phyloP scores from a whole-genome alignment of 2,329 filamentous ascomycete genomes.

The Mycosphaerella sp. region DNA sequence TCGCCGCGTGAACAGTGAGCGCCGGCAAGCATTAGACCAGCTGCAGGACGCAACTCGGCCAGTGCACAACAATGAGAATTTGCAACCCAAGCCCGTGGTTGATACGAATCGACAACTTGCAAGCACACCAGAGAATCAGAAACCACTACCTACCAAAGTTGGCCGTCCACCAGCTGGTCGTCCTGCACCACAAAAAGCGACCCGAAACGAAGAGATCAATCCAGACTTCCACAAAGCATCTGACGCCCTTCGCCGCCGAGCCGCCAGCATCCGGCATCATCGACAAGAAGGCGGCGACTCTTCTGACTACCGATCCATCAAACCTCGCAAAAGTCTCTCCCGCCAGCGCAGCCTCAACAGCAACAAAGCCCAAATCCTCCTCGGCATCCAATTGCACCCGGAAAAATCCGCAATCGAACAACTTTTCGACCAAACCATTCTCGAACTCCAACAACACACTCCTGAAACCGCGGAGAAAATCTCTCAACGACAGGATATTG shows the following conservation, averaged over 20 bases:
- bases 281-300: background rate
- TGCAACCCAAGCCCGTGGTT: background rate
- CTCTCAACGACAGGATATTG: constrained; percentile 3
- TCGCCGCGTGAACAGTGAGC: background rate
- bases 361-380: constrained; percentile 3
- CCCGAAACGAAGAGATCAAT: background rate
- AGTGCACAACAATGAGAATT: no score
- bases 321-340: background rate
- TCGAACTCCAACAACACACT: constrained; percentile 2
- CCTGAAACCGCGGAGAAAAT: constrained; percentile 1
- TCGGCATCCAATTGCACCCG: background rate
- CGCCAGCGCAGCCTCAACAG: background rate
- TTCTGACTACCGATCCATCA: no score
- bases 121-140: background rate
- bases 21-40: constrained; percentile 1
- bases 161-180: background rate
- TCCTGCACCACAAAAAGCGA: background rate
- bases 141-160: background rate
- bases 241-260: background rate
- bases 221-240: background rate
- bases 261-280: constrained; percentile 1
- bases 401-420: constrained; percentile 9
- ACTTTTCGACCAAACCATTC: constrained; percentile 8
- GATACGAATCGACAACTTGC: background rate
- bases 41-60: background rate